Base-by-base conservation (phyloP, 2,329 filamentous ascomycete species). In the Zymoseptoria brevis region DNA sequence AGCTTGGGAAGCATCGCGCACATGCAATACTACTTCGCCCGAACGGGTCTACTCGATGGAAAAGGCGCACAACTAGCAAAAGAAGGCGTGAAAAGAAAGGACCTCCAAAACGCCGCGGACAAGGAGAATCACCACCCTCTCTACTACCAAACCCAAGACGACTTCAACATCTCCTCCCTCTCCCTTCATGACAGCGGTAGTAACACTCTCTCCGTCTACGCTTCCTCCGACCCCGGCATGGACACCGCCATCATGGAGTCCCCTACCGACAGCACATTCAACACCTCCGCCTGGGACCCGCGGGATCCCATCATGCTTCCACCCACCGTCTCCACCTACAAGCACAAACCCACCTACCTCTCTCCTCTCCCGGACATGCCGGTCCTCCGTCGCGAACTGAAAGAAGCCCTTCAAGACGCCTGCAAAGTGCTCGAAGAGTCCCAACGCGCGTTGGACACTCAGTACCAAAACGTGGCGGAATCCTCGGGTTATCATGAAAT, bases 251-350 rank as follows among this genome's bases (percentile, higher is more conserved):
- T 81, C 48, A 75, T 79, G 1, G 79, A 81, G 56, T 84, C 81
- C 59, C 82, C 83, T 11, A 76, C 80, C 30, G 77, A 79, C 58
- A 79, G 81, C n/a, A 76, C 79, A 22, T 77, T 78, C 8, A 61
- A 71, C 72, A 45, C 71, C 75, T 66, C 68, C 5, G n/a, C 52
- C 49, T 72, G 83, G 68, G 83, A 87, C 60, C 79, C 80, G 19
- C 57, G 63, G 11, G 88, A 90, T 60, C 83, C 85, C 29, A 82
- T 87, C 61, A 93, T 99, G 85, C 84, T 96, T 3, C 93, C 94
- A n/a, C 94, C 94, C 0, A 99, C 94, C 0, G 90, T 93, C 49
- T 96, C 92, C 80, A 99, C 94, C 2, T 99, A 97, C 75, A 91
- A 89, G 65, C 86, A 91, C 69, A 87, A 88, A 66, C 87, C 90